These are phyloP conservation scores for Leishmania mexicana DNA, from an alignment of 208 protist species.

Conservation along the genomic window DNA sequence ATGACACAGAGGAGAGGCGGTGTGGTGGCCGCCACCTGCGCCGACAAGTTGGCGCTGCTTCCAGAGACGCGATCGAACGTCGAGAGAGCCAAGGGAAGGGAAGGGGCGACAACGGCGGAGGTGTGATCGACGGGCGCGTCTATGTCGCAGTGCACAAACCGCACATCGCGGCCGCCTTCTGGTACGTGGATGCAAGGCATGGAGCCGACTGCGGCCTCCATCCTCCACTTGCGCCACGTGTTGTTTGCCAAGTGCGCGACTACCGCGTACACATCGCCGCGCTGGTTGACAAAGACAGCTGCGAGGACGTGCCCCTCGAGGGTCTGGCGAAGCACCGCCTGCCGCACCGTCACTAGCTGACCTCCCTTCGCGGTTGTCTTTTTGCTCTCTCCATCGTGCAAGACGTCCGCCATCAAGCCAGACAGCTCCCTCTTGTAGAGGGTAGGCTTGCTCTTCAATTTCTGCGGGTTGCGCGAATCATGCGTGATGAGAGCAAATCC, in stretches of 20 bases:
- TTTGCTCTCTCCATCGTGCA: neutral
- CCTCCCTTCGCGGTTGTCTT: neutral
- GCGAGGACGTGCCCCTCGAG: slow-evolving; percentile 38
- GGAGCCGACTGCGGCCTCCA: slow-evolving; percentile 21
- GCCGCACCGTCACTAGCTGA: slow-evolving; percentile 29
- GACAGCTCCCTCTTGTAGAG: slow-evolving; percentile 10
- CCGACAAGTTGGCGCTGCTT: slow-evolving; percentile 3
- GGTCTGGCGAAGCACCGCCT: slow-evolving; percentile 40
- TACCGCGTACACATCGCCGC: slow-evolving; percentile 35
- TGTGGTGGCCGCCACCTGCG: neutral
- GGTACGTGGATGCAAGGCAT: slow-evolving; percentile 38
- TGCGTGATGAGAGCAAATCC: slow-evolving; percentile 24
- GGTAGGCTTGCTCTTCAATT: neutral
- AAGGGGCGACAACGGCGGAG: slow-evolving; percentile 35
- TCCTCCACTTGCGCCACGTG: slow-evolving; percentile 45
- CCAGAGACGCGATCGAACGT: slow-evolving; percentile 50
- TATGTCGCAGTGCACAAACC: slow-evolving; percentile 43
- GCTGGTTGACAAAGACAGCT: slow-evolving; percentile 23
- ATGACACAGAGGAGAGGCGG: slow-evolving; percentile 28
- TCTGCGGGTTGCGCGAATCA: neutral
- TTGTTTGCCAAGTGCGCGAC: slow-evolving; percentile 33
- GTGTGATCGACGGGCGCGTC: slow-evolving; percentile 29
- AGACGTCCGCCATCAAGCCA: slow-evolving; percentile 7
- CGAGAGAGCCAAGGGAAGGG: slow-evolving; percentile 50
- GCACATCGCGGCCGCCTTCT: slow-evolving; percentile 32